Percentiles rank a stretch among this genome's conserved stretches.
Conservation (phyloP, 1,139 yeast species). For the Wickerhamiella pararugosa region DNA sequence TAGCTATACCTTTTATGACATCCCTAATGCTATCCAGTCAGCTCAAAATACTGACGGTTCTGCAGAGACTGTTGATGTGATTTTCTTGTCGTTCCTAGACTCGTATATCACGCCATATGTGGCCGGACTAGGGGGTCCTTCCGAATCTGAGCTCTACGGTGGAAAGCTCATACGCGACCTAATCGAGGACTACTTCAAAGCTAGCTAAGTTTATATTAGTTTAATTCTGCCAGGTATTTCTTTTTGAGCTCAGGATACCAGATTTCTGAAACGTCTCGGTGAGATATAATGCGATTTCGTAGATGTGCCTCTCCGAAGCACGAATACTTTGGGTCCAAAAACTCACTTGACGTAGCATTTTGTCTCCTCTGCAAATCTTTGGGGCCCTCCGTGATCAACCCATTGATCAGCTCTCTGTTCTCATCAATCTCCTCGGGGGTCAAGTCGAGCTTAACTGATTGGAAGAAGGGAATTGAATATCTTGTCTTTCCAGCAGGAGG, state of each 20-base stretch:
- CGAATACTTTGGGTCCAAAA: slow-evolving; percentile 21
- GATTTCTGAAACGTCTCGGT: slow-evolving; percentile 47
- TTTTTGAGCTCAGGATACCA: slow-evolving; percentile 43
- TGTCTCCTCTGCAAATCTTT: slow-evolving; percentile 17
- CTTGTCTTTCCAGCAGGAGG: slow-evolving; percentile 34
- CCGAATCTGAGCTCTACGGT: slow-evolving; percentile 4
- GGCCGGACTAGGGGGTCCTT: slow-evolving; percentile 2
- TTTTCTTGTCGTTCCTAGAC: slow-evolving; percentile 60
- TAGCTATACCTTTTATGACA: slow-evolving; percentile 38
- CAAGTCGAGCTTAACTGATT: slow-evolving; percentile 22
- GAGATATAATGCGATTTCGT: slow-evolving; percentile 48
- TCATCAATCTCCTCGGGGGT: slow-evolving; percentile 6
- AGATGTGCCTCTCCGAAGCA: slow-evolving; percentile 44
- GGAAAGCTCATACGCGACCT: slow-evolving; percentile 8
- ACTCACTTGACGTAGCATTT: slow-evolving; percentile 25
- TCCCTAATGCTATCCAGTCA: slow-evolving; percentile 64
- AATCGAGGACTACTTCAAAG: slow-evolving; percentile 7
- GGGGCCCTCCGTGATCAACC: slow-evolving; percentile 20
- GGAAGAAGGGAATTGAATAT: slow-evolving; percentile 27
- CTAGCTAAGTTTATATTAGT: not conserved
- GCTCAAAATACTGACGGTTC: slow-evolving; percentile 20
- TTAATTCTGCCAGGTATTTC: slow-evolving; percentile 13
- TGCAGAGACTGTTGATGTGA: slow-evolving; percentile 39
- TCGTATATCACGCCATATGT: slow-evolving; percentile 43
- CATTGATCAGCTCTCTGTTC: slow-evolving; percentile 11